Evolutionary conservation across 2,329 filamentous ascomycete genomes (phyloP).

Genomic region (Huntiella savannae): DNA sequence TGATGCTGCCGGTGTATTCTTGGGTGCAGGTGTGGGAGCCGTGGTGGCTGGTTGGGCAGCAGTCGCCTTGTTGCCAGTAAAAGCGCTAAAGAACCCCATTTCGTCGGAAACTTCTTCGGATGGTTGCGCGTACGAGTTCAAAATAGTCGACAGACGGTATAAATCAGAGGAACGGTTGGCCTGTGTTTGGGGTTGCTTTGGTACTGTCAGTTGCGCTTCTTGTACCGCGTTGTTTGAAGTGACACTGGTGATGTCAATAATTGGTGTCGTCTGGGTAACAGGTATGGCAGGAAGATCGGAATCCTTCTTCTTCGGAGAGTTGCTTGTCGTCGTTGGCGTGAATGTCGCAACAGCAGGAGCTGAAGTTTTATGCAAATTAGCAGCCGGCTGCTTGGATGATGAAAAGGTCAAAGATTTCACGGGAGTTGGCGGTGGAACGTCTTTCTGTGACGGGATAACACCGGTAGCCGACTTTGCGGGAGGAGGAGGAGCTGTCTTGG

Average conservation of each 20-base stretch:
- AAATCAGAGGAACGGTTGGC: slow-evolving; percentile 16
- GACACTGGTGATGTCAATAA: too few species aligned
- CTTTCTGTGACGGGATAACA: not conserved
- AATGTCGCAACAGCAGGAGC: not conserved
- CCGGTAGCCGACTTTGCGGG: not conserved
- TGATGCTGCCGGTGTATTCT: not conserved
- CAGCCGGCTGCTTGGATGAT: not conserved
- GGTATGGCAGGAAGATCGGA: too few species aligned
- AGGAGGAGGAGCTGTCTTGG: slow-evolving; percentile 4
- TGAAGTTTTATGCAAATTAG: not conserved
- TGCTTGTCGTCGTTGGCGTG: too few species aligned
- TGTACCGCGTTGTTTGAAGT: too few species aligned
- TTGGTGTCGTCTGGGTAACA: too few species aligned
- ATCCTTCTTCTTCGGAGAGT: too few species aligned
- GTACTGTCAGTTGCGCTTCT: slow-evolving; percentile 13
- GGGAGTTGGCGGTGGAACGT: not conserved
- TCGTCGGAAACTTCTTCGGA: slow-evolving; percentile 19
- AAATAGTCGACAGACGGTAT: slow-evolving; percentile 30
- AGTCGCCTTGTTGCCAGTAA: slow-evolving; percentile 9
- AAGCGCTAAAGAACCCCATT: slow-evolving; percentile 1
- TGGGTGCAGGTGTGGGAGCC: not conserved
- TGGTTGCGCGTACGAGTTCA: slow-evolving; percentile 34
- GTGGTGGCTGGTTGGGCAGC: slow-evolving; percentile 13
- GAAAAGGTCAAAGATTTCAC: not conserved
- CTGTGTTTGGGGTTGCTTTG: slow-evolving; percentile 11